phyloP scores from a whole-genome alignment of 805 yeast species.

The Kluyveromyces aestuarii region DNA sequence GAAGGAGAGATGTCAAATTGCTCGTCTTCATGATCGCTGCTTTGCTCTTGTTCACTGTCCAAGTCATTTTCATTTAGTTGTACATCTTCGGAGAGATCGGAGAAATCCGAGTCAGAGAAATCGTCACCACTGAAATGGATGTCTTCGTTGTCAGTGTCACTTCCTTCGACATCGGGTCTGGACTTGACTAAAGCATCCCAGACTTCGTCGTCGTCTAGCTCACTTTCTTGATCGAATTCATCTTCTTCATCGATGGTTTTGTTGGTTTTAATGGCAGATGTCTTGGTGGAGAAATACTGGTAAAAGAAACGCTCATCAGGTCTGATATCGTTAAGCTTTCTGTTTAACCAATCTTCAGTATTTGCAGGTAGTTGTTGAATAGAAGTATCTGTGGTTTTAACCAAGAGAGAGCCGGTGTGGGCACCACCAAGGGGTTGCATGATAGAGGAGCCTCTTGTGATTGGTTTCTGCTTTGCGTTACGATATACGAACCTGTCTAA shows the following conservation, averaged over 20 bases:
- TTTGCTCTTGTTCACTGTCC: neutral
- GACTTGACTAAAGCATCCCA: slow-evolving; percentile 75
- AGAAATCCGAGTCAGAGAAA: slow-evolving; percentile 56
- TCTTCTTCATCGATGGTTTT: slow-evolving; percentile 28
- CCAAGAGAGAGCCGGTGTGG: slow-evolving; percentile 53
- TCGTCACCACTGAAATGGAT: slow-evolving; percentile 40
- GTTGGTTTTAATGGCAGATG: slow-evolving; percentile 28
- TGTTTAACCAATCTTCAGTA: slow-evolving; percentile 73
- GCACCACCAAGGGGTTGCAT: slow-evolving; percentile 91
- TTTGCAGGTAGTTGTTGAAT: slow-evolving; percentile 60
- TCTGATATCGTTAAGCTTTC: slow-evolving; percentile 52
- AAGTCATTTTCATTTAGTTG: neutral
- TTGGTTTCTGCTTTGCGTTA: slow-evolving; percentile 72
- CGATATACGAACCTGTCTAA: slow-evolving; percentile 92
- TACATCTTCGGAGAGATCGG: slow-evolving; percentile 38
- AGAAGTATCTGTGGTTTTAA: slow-evolving; percentile 46
- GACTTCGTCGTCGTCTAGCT: slow-evolving; percentile 59
- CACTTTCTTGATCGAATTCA: slow-evolving; percentile 36
- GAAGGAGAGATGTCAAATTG: neutral
- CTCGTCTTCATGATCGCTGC: slow-evolving; percentile 17
- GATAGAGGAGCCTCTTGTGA: slow-evolving; percentile 78
- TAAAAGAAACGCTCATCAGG: slow-evolving; percentile 87
- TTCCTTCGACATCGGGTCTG: slow-evolving; percentile 62
- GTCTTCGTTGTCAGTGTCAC: slow-evolving; percentile 33
- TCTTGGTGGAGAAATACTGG: slow-evolving; percentile 68